These are phyloP conservation scores for Aspergillus fructus DNA, from an alignment of 2,329 filamentous ascomycete species.

Conservation along the genomic window DNA sequence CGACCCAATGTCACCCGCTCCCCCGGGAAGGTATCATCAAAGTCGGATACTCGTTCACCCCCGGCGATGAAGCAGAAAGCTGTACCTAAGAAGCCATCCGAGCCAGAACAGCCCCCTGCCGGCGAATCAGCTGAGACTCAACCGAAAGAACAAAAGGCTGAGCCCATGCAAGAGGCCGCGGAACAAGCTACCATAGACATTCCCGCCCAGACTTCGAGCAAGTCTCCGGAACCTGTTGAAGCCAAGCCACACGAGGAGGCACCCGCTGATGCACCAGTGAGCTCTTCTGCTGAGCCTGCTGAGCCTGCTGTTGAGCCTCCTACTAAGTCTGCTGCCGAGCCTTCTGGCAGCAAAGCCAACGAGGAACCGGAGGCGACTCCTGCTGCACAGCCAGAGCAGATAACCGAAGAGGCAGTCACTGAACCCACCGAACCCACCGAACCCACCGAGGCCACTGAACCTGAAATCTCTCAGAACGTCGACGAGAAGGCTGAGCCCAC, in stretches of 20 bases:
- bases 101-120: conserved; percentile 8
- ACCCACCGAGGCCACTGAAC: background rate
- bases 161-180: background rate
- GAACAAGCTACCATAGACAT: background rate
- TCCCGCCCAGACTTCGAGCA: background rate
- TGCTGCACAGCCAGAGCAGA: background rate
- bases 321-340: background rate
- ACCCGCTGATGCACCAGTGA: background rate
- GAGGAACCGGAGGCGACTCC: background rate
- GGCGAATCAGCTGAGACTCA: conserved; percentile 5
- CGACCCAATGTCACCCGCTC: conserved; percentile 25
- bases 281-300: conserved; percentile 9
- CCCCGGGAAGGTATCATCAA: conserved; percentile 25
- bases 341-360: background rate
- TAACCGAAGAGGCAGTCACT: background rate
- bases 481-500: conserved; percentile 13
- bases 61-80: conserved; percentile 24
- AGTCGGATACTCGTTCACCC: conserved; percentile 20
- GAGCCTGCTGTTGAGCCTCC: no score
- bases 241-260: background rate
- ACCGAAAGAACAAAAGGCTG: background rate
- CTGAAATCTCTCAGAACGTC: background rate
- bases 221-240: background rate
- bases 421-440: no score
- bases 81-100: conserved; percentile 1